Evolutionary conservation across 164 flowering plant genomes (phyloP).

Genomic region (Stephania yunnanensis): DNA sequence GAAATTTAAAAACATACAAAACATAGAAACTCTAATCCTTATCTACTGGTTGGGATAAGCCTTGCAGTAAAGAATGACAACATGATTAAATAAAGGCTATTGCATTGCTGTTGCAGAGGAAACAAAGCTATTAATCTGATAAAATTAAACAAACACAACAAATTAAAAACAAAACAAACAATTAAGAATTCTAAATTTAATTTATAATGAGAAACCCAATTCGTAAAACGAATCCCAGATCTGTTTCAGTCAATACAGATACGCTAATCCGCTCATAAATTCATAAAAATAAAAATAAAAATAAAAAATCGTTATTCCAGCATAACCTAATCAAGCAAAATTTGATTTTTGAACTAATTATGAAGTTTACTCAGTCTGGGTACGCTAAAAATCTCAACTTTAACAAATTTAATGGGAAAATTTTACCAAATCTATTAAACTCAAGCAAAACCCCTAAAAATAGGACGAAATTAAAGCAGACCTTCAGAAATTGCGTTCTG

Average conservation of each 20-base stretch:
- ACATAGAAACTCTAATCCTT: neutral
- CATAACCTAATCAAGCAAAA: neutral
- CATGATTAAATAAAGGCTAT: neutral
- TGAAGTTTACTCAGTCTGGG: neutral
- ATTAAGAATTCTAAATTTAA: neutral
- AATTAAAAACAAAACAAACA: neutral
- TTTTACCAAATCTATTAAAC: neutral
- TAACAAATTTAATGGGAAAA: neutral
- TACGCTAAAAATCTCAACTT: neutral
- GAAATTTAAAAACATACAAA: no score
- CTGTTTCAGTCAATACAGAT: neutral
- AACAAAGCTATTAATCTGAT: neutral
- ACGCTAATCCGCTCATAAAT: neutral
- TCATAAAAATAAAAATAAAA: no score
- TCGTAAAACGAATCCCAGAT: neutral
- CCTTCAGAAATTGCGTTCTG: conserved; percentile 85
- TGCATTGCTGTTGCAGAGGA: neutral
- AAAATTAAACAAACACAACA: neutral
- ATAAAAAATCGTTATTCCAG: neutral
- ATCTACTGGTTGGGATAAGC: neutral
- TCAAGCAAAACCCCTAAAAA: neutral
- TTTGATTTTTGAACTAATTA: neutral
- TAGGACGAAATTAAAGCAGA: conserved; percentile 19
- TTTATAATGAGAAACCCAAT: neutral
- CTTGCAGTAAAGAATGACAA: neutral